A percentile compares a stretch with the other conserved stretches of the same genome.
Conservation (phyloP, 1,284 basidiomycete species). For the Moniliophthora roreri region DNA sequence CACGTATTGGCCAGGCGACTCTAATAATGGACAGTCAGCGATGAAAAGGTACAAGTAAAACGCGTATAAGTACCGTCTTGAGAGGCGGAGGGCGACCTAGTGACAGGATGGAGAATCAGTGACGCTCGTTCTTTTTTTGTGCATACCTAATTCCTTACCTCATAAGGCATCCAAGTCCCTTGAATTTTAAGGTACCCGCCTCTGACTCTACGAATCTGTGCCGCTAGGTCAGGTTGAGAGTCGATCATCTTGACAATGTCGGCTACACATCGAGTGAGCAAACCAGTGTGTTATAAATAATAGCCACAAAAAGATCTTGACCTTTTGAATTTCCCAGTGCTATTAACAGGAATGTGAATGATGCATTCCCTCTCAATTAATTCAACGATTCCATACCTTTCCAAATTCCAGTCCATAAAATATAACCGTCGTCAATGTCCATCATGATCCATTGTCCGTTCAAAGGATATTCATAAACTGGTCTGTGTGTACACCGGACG, state of each 20-base stretch:
- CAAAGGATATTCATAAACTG: slow-evolving; percentile 84
- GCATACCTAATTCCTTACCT: slow-evolving; percentile 44
- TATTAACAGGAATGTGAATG: slow-evolving; percentile 26
- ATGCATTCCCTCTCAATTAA: slow-evolving; percentile 6
- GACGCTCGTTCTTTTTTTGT: slow-evolving; percentile 4
- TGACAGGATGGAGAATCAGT: slow-evolving; percentile 5
- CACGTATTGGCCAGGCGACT: slow-evolving; percentile 86
- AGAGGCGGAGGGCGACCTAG: slow-evolving; percentile 73
- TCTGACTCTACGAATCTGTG: slow-evolving; percentile 76
- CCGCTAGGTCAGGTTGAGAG: slow-evolving; percentile 81
- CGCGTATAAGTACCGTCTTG: slow-evolving; percentile 59
- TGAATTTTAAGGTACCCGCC: slow-evolving; percentile 89
- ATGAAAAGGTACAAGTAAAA: slow-evolving; percentile 13
- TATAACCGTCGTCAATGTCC: slow-evolving; percentile 87
- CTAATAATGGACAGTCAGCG: slow-evolving; percentile 35
- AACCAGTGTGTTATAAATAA: too few relatives aligned
- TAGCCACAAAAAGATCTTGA: slow-evolving; percentile 32
- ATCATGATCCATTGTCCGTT: slow-evolving; percentile 92
- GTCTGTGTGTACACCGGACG: slow-evolving; percentile 38
- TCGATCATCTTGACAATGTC: slow-evolving; percentile 90
- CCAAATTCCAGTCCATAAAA: slow-evolving; percentile 87
- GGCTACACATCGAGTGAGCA: too few relatives aligned
- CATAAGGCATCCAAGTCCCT: slow-evolving; percentile 88
- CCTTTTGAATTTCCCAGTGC: slow-evolving; percentile 85
- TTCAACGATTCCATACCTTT: slow-evolving; percentile 56